Base-by-base conservation (phyloP, 148 eudicot genomes). In the Chenopodium album region DNA sequence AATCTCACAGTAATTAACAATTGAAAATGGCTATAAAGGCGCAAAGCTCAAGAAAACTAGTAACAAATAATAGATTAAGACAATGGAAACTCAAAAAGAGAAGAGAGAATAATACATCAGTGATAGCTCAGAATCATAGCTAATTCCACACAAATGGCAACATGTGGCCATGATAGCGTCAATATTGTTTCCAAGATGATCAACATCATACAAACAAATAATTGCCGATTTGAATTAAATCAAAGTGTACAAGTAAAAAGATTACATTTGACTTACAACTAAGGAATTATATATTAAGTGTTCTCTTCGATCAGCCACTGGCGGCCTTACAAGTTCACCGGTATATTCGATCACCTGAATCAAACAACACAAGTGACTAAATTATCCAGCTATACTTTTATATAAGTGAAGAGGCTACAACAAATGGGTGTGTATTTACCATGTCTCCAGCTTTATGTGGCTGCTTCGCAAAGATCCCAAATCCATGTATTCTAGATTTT, bases 401-500 rank as follows among this genome's bases (percentile, higher is more conserved):
- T 32, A 60, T 12, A 22, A 54, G 6, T 52, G 31, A 66, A 82
- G 70, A 67, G 56, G 41, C 56, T 29, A 4, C 28, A 17, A 47
- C 26, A 52, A 54, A 56, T 63, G 4, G 34, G 80, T 63, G 80
- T 54, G 7, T 46, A 23, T 41, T 70, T 85, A 94, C 99, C 99
- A 94, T 96, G 86, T 96, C 99, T 76, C 99, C 99, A 63, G 99
- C 97, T 90, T 85, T 91, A 87, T 91, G 97, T 52, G 92, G 92
- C 79, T 85, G 91, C 88, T 94, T 96, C 13, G 99, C 87, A 79
- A 96, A 92, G 82, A 96, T 92, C 74, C 99, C 99, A 84, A 89
- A 94, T 75, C 99, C 99, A 90, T 96, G 99, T 87, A 96, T 94
- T 84, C 90, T 89, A 62, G 99, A 96, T 88, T 96, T 96, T 23